phyloP scores from a whole-genome alignment of 495 filamentous ascomycete species.

The Neurospora cerealis region DNA sequence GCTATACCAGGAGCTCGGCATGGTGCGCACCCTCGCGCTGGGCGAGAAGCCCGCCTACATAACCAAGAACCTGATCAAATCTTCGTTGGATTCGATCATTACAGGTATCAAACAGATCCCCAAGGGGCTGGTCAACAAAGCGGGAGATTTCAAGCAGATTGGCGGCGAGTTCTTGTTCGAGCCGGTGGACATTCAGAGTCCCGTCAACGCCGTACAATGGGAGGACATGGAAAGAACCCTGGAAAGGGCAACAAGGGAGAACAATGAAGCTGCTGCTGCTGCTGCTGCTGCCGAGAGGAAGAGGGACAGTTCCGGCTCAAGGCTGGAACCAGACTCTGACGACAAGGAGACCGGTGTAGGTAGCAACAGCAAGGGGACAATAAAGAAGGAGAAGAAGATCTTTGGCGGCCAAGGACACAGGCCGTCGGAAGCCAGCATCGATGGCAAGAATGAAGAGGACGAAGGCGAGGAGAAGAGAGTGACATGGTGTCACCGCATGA shows the following conservation, averaged over 20 bases:
- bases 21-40: conserved; percentile 52
- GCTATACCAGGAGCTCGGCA: conserved; percentile 63
- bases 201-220: conserved; percentile 20
- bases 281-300: background rate
- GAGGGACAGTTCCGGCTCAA: background rate
- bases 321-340: background rate
- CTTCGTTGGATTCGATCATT: conserved; percentile 39
- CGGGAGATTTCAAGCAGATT: conserved; percentile 59
- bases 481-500: conserved; percentile 80
- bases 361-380: background rate
- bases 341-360: background rate
- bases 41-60: conserved; percentile 62
- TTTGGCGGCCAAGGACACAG: background rate
- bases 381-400: background rate
- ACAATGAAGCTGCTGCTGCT: background rate
- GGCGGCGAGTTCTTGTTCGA: conserved; percentile 84
- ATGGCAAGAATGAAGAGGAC: conserved; percentile 15
- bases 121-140: conserved; percentile 46
- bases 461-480: conserved; percentile 43
- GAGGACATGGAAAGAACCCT: conserved; percentile 15
- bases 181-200: conserved; percentile 23
- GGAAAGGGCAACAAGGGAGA: conserved; percentile 8
- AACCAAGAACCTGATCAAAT: conserved; percentile 35
- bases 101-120: conserved; percentile 47
- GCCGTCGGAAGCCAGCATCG: conserved; percentile 14